Evolutionary conservation across 306 rosid species (phyloP).

Genomic region (Begonia masoniana): DNA sequence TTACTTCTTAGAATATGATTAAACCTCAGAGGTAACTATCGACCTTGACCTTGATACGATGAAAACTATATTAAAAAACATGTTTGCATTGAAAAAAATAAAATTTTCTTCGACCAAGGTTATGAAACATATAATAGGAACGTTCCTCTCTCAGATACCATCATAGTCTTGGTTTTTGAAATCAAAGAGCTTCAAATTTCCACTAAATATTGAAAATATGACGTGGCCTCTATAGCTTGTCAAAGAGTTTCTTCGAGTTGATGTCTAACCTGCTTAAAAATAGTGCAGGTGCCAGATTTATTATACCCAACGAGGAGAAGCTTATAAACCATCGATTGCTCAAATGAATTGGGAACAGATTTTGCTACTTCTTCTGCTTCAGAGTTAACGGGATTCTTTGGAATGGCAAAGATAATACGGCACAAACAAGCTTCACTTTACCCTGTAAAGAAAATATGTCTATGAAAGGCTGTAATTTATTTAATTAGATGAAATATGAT

Average conservation of each 20-base stretch:
- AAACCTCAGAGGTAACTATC: too few species aligned
- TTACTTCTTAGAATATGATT: too few species aligned
- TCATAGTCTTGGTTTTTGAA: too few species aligned
- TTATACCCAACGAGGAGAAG: constrained; percentile 51
- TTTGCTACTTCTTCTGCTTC: constrained; percentile 7
- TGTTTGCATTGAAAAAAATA: too few species aligned
- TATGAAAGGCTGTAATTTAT: neutral
- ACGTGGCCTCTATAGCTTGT: too few species aligned
- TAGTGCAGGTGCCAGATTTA: constrained; percentile 73
- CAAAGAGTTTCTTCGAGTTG: neutral
- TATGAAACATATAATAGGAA: too few species aligned
- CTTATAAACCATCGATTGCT: constrained; percentile 23
- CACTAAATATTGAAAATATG: too few species aligned
- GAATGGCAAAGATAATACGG: constrained; percentile 46
- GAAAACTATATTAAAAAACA: too few species aligned
- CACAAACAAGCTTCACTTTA: constrained; percentile 33
- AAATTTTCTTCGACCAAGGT: too few species aligned
- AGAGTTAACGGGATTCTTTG: constrained; percentile 14
- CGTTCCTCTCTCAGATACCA: too few species aligned
- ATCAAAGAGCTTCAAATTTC: too few species aligned
- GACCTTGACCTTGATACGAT: too few species aligned
- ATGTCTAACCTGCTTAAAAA: constrained; percentile 59
- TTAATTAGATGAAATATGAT: constrained; percentile 8
- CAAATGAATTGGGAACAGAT: neutral
- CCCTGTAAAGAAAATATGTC: constrained; percentile 19